A percentile compares a stretch with the other conserved stretches of the same genome.
phyloP scores from a whole-genome alignment of 129 eudicot genomes.

The Helichrysum umbraculigerum region DNA sequence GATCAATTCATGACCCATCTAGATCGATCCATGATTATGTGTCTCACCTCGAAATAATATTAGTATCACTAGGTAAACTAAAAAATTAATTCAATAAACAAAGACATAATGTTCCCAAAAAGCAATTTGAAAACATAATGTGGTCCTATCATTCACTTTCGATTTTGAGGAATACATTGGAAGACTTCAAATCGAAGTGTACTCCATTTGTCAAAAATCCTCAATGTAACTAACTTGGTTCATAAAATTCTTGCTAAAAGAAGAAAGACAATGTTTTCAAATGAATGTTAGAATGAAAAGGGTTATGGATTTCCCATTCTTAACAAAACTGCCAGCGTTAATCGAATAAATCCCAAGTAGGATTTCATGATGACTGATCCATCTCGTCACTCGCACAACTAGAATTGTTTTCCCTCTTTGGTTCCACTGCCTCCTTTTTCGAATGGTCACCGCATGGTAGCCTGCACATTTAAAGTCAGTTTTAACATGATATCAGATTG shows the following conservation, averaged over 20 bases:
- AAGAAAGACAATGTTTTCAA: neutral
- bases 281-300: conserved; percentile 16
- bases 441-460: conserved; percentile 30
- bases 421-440: conserved; percentile 17
- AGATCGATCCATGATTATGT: no score
- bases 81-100: neutral
- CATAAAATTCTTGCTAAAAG: conserved; percentile 11
- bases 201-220: neutral
- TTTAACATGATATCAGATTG: neutral
- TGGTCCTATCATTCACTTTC: neutral
- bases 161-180: neutral
- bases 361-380: conserved; percentile 21
- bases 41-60: no score
- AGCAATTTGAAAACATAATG: neutral
- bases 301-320: neutral
- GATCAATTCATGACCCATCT: no score
- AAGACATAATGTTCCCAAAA: neutral
- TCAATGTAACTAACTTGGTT: neutral
- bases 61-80: no score
- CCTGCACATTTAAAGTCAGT: conserved; percentile 18
- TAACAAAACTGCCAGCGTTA: conserved; percentile 18
- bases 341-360: neutral
- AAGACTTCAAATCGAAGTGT: neutral
- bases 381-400: conserved; percentile 16
- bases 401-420: conserved; percentile 32